Conservation (phyloP, 768 basidiomycete genomes). For the Coprinopsis marcescibilis region DNA sequence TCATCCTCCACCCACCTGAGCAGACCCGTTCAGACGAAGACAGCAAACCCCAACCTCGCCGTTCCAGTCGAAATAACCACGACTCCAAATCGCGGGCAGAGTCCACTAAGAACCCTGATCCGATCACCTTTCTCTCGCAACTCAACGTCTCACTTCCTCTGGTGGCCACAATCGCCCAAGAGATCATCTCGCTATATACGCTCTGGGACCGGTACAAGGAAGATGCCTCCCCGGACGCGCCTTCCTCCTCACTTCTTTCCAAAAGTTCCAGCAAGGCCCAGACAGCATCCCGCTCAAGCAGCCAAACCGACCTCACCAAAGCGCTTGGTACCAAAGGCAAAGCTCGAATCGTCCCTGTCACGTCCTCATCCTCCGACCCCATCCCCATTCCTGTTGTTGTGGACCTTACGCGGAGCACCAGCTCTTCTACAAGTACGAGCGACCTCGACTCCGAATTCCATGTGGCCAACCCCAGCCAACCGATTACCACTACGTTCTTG, state of each 20-base stretch:
- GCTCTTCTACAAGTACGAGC: too few relatives aligned
- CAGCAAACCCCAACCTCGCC: constrained; percentile 27
- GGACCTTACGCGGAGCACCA: too few relatives aligned
- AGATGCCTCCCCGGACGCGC: constrained; percentile 37
- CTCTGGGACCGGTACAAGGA: constrained; percentile 85
- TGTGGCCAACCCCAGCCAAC: neutral
- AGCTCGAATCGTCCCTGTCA: neutral
- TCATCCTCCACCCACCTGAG: constrained; percentile 64
- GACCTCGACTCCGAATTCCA: neutral
- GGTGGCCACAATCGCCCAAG: constrained; percentile 81
- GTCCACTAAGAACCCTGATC: constrained; percentile 65
- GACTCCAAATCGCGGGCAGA: constrained; percentile 26
- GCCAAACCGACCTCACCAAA: constrained; percentile 2
- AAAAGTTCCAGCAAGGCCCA: constrained; percentile 5
- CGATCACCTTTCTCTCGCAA: constrained; percentile 76
- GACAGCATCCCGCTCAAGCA: constrained; percentile 23
- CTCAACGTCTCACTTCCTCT: constrained; percentile 82
- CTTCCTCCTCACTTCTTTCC: constrained; percentile 1
- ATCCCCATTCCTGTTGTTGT: constrained; percentile 4
- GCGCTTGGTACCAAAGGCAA: constrained; percentile 8
- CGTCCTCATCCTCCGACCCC: neutral
- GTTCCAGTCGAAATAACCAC: constrained; percentile 24
- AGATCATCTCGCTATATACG: constrained; percentile 85
- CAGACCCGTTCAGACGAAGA: constrained; percentile 19
- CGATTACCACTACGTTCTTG: constrained; percentile 54